These are phyloP conservation scores for Gossypium schwendimanii DNA, from an alignment of 441 rosid genomes.

Conservation along the genomic window DNA sequence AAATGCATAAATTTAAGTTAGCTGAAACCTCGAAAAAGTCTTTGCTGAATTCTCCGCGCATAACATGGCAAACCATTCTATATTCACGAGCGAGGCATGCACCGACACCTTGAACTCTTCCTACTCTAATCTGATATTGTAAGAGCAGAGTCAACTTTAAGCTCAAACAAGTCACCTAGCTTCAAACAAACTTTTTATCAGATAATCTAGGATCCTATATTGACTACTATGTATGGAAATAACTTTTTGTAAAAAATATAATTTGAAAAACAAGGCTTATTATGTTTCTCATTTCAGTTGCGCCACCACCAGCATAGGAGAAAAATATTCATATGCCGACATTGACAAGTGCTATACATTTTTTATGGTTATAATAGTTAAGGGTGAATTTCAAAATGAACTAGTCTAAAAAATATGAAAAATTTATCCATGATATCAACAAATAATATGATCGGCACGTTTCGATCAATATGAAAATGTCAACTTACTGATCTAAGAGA, in stretches of 20 bases:
- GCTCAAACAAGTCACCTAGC: not conserved
- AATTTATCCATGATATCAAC: not conserved
- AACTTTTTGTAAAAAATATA: not conserved
- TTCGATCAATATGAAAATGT: not conserved
- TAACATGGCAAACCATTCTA: slow-evolving; percentile 75
- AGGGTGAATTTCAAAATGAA: not conserved
- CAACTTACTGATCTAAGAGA: slow-evolving; percentile 71
- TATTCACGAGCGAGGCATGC: slow-evolving; percentile 72
- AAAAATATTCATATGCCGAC: not conserved
- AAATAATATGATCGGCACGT: not conserved
- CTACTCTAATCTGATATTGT: slow-evolving; percentile 67
- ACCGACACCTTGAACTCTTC: slow-evolving; percentile 74
- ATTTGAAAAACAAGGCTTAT: not conserved
- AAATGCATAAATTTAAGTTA: not conserved
- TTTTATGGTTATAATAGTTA: not conserved
- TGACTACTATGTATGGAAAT: not conserved
- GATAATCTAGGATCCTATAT: not conserved
- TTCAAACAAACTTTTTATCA: not conserved
- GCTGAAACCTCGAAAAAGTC: slow-evolving; percentile 70
- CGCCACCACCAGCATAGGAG: not conserved
- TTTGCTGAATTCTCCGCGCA: slow-evolving; percentile 73
- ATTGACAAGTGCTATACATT: not conserved
- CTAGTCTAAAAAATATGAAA: not conserved
- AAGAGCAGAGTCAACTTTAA: slow-evolving; percentile 12
- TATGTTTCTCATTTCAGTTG: not conserved